Evolutionary conservation across 257 asterid species (phyloP).

Genomic region (Ilex asprella): DNA sequence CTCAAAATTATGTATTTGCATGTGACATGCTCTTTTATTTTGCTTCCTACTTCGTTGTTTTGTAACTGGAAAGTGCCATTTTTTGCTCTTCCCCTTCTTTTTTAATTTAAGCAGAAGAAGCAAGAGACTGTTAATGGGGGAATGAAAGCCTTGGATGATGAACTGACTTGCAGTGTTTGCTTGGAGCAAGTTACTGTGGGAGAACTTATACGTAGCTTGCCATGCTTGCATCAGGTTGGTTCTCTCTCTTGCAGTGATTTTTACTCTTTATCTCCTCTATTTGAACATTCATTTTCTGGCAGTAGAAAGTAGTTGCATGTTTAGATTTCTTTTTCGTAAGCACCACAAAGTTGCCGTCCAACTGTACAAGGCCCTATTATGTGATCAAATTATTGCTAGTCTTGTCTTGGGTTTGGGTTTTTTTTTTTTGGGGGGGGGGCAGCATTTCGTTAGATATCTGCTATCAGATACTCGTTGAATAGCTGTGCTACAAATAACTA

Average conservation of each 20-base stretch:
- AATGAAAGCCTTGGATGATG: conserved; percentile 58
- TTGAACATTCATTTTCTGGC: not conserved
- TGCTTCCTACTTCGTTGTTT: not conserved
- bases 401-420: too few relatives aligned
- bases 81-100: not conserved
- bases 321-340: too few relatives aligned
- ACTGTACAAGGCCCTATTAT: too few relatives aligned
- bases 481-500: too few relatives aligned
- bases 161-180: conserved; percentile 95
- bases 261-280: not conserved
- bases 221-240: conserved; percentile 95
- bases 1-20: conserved; percentile 1
- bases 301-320: too few relatives aligned
- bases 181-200: conserved; percentile 92
- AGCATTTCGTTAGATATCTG: too few relatives aligned
- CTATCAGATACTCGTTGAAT: too few relatives aligned
- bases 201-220: conserved; percentile 90
- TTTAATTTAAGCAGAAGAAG: conserved; percentile 47
- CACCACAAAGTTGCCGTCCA: too few relatives aligned
- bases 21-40: not conserved
- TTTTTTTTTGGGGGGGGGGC: too few relatives aligned
- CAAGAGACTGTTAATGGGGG: conserved; percentile 48
- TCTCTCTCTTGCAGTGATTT: not conserved
- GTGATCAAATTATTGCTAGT: too few relatives aligned
- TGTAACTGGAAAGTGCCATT: not conserved